Base-by-base conservation (phyloP, 75 land plant genomes). In the Sequoia sempervirens region DNA sequence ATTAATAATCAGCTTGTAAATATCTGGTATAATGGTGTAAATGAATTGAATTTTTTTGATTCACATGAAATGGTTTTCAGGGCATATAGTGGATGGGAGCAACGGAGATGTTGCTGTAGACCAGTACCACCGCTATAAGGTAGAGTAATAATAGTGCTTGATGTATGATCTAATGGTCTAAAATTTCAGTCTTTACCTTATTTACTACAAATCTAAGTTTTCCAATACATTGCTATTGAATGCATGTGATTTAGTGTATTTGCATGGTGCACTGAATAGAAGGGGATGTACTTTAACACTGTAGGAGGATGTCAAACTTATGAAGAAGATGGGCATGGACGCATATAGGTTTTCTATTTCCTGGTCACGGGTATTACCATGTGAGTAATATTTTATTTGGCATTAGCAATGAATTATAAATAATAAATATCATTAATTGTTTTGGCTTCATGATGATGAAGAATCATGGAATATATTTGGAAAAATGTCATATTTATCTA, bases 121-220 rank as follows among this genome's bases (percentile, higher is more conserved):
- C 75, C 79, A 85, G 32, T 85, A 85, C 52, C 86, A 85, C 82
- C 76, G 74, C 13, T 85, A 85, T 38, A 68, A 82, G 84, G 86
- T 79, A 9, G 5, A 30, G 32, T 38, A n/a, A 28, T 61, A 61
- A 61, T 43, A 43, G 45, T 43, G 3, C 45, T 43, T 43, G 45
- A 2, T 5, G 45, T 2, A 43, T 43, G 45, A 43, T 5, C 6
- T 43, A 5, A 43, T 43, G 3, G 5, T 43, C 45, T 43, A 43
- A 3, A 43, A 43, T 43, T 43, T 43, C 3, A 43, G 45, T 5
- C 45, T 43, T 43, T 5, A 5, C 45, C 45, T 43, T 43, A 43
- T 43, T 43, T 43, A 5, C 20, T 61, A 0, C n/a, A 17, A 4
- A 61, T 61, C 23, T 50, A 1, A 4, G 2, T 61, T 4, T 61